phyloP scores from a whole-genome alignment of 495 filamentous ascomycete species.

The Barbatosphaeria neglecta region DNA sequence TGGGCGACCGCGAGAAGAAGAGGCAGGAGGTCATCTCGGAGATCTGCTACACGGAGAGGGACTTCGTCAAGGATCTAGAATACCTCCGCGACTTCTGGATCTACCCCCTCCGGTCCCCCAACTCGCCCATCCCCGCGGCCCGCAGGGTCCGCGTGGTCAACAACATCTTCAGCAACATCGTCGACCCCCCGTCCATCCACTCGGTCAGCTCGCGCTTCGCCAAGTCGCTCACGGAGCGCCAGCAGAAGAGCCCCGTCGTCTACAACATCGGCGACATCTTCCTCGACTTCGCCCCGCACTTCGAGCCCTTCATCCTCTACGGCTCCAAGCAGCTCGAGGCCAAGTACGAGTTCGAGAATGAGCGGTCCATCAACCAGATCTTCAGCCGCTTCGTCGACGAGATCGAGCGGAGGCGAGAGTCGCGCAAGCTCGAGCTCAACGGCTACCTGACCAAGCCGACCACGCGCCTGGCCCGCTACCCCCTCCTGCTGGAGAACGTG shows the following conservation, averaged over 20 bases:
- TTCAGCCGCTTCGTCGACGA: slow-evolving; percentile 95
- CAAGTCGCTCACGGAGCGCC: slow-evolving; percentile 74
- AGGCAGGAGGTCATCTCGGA: slow-evolving; percentile 97
- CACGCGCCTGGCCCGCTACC: slow-evolving; percentile 89
- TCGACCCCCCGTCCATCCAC: slow-evolving; percentile 69
- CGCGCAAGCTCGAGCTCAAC: slow-evolving; percentile 91
- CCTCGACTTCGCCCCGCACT: slow-evolving; percentile 78
- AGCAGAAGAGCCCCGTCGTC: slow-evolving; percentile 83
- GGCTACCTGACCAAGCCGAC: slow-evolving; percentile 98
- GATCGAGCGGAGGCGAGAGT: slow-evolving; percentile 91
- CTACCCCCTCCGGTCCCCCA: slow-evolving; percentile 64
- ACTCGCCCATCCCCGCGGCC: slow-evolving; percentile 80
- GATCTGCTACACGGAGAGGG: slow-evolving; percentile 95
- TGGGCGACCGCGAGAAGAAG: slow-evolving; percentile 88
- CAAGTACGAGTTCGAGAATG: slow-evolving; percentile 96
- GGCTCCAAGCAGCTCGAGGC: slow-evolving; percentile 93
- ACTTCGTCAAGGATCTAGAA: slow-evolving; percentile 98
- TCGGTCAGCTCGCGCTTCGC: slow-evolving; percentile 79
- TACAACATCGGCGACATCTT: slow-evolving; percentile 90
- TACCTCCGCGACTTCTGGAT: slow-evolving; percentile 99
- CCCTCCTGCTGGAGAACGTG: slow-evolving; percentile 84
- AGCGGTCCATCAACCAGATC: slow-evolving; percentile 71
- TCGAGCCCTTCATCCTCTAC: slow-evolving; percentile 94
- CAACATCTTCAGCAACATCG: slow-evolving; percentile 90
- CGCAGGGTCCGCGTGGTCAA: slow-evolving; percentile 82